Percentiles rank a stretch among this genome's conserved stretches.
phyloP scores from a whole-genome alignment of 2,329 filamentous ascomycete species.

The Penicillium sclerotiorum region DNA sequence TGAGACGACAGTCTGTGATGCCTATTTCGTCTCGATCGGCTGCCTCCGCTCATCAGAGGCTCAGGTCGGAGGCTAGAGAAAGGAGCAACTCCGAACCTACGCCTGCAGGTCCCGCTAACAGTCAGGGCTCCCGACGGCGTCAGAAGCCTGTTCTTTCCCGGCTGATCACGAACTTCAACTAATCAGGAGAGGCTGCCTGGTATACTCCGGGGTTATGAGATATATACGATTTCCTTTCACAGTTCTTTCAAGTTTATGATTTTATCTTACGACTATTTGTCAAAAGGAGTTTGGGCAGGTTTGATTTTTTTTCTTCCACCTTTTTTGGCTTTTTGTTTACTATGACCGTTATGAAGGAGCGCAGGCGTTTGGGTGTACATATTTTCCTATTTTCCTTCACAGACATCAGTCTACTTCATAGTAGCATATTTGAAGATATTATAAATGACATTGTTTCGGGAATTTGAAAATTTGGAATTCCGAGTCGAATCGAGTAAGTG shows the following conservation, averaged over 20 bases:
- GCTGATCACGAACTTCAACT: slow-evolving; percentile 38
- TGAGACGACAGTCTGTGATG: slow-evolving; percentile 14
- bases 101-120: slow-evolving; percentile 4
- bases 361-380: background rate
- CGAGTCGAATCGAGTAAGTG: background rate
- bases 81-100: slow-evolving; percentile 25
- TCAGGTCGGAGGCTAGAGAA: slow-evolving; percentile 16
- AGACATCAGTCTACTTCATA: background rate
- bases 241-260: background rate
- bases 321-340: background rate
- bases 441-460: background rate
- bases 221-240: background rate
- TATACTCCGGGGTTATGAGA: background rate
- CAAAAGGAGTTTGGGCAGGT: background rate
- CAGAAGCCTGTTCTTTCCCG: slow-evolving; percentile 40
- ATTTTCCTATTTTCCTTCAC: background rate
- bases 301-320: background rate
- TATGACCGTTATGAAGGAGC: background rate
- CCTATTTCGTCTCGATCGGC: slow-evolving; percentile 8
- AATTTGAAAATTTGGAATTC: background rate
- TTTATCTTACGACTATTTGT: background rate
- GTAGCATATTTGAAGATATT: background rate
- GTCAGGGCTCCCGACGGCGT: slow-evolving; percentile 12
- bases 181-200: slow-evolving; percentile 4
- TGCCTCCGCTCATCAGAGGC: slow-evolving; percentile 4